Conservation (phyloP, 179 eudicot species). For the Amaranthus tricolor region DNA sequence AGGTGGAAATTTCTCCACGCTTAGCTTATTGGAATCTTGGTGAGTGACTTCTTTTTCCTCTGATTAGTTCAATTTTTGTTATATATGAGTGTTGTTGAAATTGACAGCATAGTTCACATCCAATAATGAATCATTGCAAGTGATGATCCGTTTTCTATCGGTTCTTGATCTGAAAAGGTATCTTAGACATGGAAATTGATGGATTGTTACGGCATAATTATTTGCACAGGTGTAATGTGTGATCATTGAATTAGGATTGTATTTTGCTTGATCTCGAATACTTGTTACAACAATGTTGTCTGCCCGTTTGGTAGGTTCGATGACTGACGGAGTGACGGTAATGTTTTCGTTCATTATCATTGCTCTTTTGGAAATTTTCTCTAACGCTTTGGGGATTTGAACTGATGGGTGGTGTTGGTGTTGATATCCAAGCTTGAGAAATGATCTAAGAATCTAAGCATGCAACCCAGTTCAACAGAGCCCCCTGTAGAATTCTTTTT, state of each 20-base stretch:
- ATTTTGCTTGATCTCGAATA: background rate
- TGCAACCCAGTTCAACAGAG: too few species aligned
- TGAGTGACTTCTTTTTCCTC: background rate
- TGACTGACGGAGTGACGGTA: background rate
- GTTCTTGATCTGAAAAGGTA: background rate
- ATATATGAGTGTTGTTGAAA: background rate
- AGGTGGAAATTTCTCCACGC: background rate
- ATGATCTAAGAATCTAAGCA: too few species aligned
- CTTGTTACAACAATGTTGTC: background rate
- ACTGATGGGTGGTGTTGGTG: too few species aligned
- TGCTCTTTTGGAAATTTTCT: background rate
- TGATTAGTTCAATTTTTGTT: background rate
- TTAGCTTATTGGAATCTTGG: background rate
- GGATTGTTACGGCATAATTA: background rate
- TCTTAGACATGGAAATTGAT: background rate
- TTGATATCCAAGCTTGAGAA: too few species aligned
- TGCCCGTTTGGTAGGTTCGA: background rate
- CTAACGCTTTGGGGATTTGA: background rate
- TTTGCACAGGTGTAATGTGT: background rate
- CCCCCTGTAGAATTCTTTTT: too few species aligned
- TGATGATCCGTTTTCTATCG: background rate
- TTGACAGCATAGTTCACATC: background rate
- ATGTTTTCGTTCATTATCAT: background rate
- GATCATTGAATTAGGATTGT: background rate
- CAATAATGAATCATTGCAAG: conserved; percentile 5